These are phyloP conservation scores for Globisporangium takayamanum DNA, from an alignment of 352 stramenopile genomes.

Conservation along the genomic window DNA sequence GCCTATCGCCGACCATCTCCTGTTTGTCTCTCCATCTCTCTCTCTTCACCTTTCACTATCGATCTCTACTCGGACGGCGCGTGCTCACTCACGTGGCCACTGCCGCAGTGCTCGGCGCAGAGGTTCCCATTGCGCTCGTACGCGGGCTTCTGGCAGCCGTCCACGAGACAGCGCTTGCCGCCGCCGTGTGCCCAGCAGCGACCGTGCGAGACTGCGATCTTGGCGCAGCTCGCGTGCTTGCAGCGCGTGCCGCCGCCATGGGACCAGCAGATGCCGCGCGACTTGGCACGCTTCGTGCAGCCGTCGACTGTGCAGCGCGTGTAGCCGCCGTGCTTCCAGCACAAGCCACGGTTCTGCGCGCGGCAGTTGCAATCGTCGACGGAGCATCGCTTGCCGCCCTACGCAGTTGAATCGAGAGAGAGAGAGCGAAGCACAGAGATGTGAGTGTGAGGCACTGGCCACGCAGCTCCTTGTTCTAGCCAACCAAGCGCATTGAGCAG, in stretches of 20 bases:
- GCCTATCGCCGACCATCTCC: neutral
- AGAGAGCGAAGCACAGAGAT: too few species aligned
- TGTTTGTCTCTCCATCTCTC: neutral
- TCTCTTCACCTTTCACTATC: neutral
- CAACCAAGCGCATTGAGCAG: neutral
- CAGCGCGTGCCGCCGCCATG: constrained; percentile 32
- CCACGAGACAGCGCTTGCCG: constrained; percentile 30
- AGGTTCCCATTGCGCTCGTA: constrained; percentile 61
- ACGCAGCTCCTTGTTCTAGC: too few species aligned
- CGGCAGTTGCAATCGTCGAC: constrained; percentile 31
- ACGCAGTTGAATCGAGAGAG: neutral
- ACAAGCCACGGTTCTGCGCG: constrained; percentile 32
- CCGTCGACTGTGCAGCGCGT: constrained; percentile 44
- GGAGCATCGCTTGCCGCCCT: constrained; percentile 37
- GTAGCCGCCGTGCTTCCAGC: constrained; percentile 45
- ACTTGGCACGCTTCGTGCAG: constrained; percentile 36
- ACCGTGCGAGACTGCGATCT: constrained; percentile 49
- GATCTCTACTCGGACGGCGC: neutral
- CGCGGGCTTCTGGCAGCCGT: constrained; percentile 36
- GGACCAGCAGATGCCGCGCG: constrained; percentile 26
- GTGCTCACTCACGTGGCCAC: neutral
- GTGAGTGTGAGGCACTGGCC: too few species aligned
- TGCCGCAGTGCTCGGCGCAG: constrained; percentile 28
- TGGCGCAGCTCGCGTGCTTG: constrained; percentile 38
- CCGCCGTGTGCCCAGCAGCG: constrained; percentile 50